Evolutionary conservation across 495 filamentous ascomycete species (phyloP).

Genomic region (Saxophila tyrrhenica): DNA sequence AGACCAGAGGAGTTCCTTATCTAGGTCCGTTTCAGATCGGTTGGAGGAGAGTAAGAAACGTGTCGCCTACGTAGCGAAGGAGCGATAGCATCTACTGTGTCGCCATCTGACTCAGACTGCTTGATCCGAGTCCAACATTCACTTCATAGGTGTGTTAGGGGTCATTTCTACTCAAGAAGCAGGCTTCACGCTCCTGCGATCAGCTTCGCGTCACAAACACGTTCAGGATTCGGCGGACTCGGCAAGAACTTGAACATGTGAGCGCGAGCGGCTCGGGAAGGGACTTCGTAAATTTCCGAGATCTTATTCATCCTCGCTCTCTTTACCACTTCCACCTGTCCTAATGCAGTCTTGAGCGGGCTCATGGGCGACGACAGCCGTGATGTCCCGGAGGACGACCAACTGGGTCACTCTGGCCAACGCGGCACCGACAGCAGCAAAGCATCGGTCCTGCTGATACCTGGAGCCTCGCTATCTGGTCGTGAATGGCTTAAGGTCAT

Average conservation of each 20-base stretch:
- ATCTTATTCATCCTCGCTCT: no score
- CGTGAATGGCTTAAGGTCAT: constrained; percentile 9
- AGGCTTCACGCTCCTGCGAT: no score
- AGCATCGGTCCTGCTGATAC: constrained; percentile 14
- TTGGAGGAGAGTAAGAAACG: background rate
- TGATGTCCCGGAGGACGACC: background rate
- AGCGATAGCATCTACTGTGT: background rate
- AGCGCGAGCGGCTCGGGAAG: no score
- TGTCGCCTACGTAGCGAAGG: background rate
- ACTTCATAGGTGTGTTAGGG: no score
- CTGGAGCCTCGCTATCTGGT: constrained; percentile 8
- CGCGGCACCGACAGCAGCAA: background rate
- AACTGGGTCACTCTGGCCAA: background rate
- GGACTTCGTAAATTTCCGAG: no score
- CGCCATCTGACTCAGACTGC: background rate
- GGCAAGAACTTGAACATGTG: no score
- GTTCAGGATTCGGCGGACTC: no score
- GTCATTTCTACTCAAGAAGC: no score
- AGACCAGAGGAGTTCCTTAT: background rate
- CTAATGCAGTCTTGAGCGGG: no score
- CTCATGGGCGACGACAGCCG: background rate
- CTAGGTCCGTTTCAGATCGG: background rate
- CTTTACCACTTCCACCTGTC: no score
- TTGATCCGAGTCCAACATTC: background rate
- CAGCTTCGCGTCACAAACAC: no score